Conservation (phyloP, 768 basidiomycete genomes). For the Baorangia bicolor region DNA sequence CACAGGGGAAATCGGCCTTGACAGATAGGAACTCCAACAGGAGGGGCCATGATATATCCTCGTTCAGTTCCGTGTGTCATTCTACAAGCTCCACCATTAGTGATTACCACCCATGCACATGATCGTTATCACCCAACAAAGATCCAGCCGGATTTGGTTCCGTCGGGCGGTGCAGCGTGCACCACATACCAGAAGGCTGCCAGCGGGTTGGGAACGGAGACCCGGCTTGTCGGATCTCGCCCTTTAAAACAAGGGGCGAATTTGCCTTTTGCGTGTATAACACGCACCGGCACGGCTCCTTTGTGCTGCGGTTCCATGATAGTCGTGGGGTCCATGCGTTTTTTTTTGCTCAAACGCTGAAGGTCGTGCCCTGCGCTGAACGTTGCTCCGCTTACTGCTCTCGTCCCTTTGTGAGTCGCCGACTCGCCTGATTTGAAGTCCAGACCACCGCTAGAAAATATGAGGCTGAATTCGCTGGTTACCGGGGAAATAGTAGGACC, state of each 20-base stretch:
- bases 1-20: not conserved
- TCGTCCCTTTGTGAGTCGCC: not conserved
- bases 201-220: constrained; percentile 72
- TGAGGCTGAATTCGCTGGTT: not conserved
- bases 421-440: not conserved
- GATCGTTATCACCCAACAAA: constrained; percentile 22
- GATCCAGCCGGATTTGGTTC: constrained; percentile 25
- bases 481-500: not conserved
- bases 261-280: constrained; percentile 55
- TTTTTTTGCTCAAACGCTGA: not conserved
- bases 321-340: constrained; percentile 58
- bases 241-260: constrained; percentile 76
- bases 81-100: constrained; percentile 14
- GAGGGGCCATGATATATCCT: constrained; percentile 1
- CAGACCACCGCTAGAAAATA: not conserved
- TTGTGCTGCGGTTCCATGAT: constrained; percentile 62
- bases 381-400: constrained; percentile 1
- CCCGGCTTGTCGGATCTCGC: constrained; percentile 72
- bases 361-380: constrained; percentile 10
- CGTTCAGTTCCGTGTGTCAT: constrained; percentile 9
- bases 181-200: constrained; percentile 54
- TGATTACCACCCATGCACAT: not conserved
- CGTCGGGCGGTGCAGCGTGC: constrained; percentile 15
- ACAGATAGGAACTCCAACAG: not conserved
- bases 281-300: constrained; percentile 75